These are phyloP conservation scores for Argentina anserina DNA, from an alignment of 306 rosid species.

Conservation along the genomic window DNA sequence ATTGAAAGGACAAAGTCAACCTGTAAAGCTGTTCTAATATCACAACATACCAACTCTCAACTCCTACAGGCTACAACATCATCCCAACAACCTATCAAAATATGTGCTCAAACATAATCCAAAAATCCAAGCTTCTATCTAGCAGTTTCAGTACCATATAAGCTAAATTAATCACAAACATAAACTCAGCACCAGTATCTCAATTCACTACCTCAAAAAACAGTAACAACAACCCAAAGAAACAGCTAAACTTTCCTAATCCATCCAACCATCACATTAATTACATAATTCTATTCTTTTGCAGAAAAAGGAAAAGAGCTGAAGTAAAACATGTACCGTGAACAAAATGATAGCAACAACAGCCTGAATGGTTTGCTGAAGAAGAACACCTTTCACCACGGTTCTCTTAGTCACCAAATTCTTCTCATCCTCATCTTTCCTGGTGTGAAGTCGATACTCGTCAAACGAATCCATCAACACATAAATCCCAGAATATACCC, in stretches of 20 bases:
- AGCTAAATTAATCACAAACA: background rate
- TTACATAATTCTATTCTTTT: background rate
- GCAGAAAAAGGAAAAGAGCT: background rate
- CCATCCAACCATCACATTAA: background rate
- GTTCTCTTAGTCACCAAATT: conserved; percentile 72
- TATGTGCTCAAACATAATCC: background rate
- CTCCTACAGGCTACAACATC: conserved; percentile 9
- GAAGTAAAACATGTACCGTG: conserved; percentile 37
- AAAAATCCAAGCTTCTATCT: background rate
- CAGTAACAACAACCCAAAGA: too few relatives aligned
- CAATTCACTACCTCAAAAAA: background rate
- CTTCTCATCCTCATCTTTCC: conserved; percentile 85
- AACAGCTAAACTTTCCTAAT: background rate
- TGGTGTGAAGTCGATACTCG: conserved; percentile 67
- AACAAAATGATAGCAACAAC: conserved; percentile 74
- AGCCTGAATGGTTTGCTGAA: conserved; percentile 83
- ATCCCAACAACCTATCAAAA: background rate
- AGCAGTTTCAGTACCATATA: background rate
- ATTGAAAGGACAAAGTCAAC: too few relatives aligned
- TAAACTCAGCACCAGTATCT: background rate
- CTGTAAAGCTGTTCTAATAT: background rate
- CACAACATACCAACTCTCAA: background rate
- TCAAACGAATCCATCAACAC: conserved; percentile 62
- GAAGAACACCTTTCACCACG: conserved; percentile 84
- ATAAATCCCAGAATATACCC: conserved; percentile 83